Base-by-base conservation (phyloP, 2,329 filamentous ascomycete genomes). In the Talaromyces sp. region DNA sequence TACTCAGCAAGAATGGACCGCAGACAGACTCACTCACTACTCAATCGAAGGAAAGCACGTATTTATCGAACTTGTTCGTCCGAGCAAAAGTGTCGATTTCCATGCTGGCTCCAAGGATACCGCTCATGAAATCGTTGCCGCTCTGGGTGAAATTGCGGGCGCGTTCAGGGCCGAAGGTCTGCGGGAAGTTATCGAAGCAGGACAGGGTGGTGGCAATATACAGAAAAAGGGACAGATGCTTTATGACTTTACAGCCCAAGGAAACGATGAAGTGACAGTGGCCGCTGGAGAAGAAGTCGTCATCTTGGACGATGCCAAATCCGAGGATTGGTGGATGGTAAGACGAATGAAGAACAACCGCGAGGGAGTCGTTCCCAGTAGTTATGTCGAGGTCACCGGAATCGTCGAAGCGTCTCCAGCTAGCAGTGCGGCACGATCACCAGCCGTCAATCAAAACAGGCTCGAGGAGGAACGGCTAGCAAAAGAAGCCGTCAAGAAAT, bases 311-410 rank as follows among this genome's bases (percentile, higher is more conserved):
- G 92, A 97, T 71, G 86, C 82, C 36, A 95, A 93, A 77, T 97
- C 93, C 65, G 92, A 97, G 62, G 95, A 99, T 73, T 99, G 95
- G 95, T 98, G 95, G 93, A 92, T 95, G 81, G 92, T 99, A 39
- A 86, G 90, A 63, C 86, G 93, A 39, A 72, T 97, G 65, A 96
- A 92, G 79, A 98, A 92, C 72, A 92, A 92, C 68, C 95, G 92
- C 72, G 92, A 97, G 78, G 95, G 95, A 44, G 95, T 99, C 28
- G 93, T 99, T 9, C 95, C 95, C 15, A 95, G 92, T 80, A 96
- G 92, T 76, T 99, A 98, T 71, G 88, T 99, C 68, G 93, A 99
- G 74, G 81, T 96, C 58, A 93, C 87, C 25, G 92, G 91, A 60
- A 84, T 84, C 77, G 30, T 78, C 82, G 44, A 78, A 81, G 11